Percentiles rank a stretch among this genome's conserved stretches.
phyloP scores from a whole-genome alignment of 345 rosid genomes.

The Abelmoschus esculentus region DNA sequence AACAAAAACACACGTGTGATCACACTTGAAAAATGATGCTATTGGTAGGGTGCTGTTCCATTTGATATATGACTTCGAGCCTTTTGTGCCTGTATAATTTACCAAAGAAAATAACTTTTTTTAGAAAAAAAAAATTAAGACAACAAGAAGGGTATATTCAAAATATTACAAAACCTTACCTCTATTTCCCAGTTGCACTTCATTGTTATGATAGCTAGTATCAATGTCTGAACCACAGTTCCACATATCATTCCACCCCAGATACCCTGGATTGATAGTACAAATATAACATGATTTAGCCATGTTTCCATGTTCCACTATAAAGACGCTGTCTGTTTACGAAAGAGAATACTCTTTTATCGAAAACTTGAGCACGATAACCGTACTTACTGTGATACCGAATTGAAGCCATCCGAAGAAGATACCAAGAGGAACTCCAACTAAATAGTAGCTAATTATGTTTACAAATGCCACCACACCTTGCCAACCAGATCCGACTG shows the following conservation, averaged over 20 bases:
- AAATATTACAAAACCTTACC: conserved; percentile 20
- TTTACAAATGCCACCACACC: conserved; percentile 35
- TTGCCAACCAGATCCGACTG: conserved; percentile 55
- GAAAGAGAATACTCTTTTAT: not conserved
- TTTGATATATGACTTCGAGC: conserved; percentile 9
- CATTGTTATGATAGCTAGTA: conserved; percentile 30
- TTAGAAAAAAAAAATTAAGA: not conserved
- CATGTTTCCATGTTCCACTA: not conserved
- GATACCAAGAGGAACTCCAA: conserved; percentile 43
- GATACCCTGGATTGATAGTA: conserved; percentile 27
- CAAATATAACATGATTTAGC: not conserved
- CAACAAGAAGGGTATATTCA: not conserved
- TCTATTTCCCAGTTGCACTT: conserved; percentile 38
- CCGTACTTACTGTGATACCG: conserved; percentile 26
- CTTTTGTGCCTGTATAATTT: conserved; percentile 17
- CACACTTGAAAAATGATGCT: not conserved
- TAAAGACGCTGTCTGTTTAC: not conserved
- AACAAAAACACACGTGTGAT: not conserved
- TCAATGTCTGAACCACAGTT: conserved; percentile 40
- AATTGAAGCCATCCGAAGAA: conserved; percentile 38
- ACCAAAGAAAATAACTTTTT: not conserved
- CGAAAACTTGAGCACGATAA: not conserved
- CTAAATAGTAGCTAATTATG: conserved; percentile 42
- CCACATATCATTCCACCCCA: conserved; percentile 48
- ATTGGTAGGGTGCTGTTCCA: not conserved